Evolutionary conservation across 2,329 filamentous ascomycete genomes (phyloP), one percentile per base, ranked within the genome.

Genomic region (Lachnellula arida): DNA sequence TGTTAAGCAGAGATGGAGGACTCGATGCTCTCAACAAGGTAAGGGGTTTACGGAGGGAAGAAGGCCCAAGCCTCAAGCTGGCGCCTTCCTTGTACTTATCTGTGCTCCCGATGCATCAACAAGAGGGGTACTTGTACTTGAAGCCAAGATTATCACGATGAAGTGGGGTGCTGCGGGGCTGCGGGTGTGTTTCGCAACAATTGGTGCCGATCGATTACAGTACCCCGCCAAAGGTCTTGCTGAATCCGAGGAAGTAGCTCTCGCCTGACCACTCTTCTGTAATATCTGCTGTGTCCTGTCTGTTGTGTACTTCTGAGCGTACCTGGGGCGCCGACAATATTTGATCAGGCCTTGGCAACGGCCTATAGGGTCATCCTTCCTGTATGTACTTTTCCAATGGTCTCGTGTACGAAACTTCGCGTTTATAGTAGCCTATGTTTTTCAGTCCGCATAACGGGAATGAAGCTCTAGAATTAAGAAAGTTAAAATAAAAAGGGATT

Each of bases 151-250:
- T 17, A 3, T 35, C 34, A 19, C 7, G 19, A 42, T 28, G 42
- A 43, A 32, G 54, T 22, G 54, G 49, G 46, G 46, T 53, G 43
- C 49, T 46, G 49, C 49, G 40, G 47, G 19, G 43, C 49, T 52
- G 40, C 25, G 40, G 47, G 19, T 35, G 48, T 15, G 28, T 55
- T 55, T 48, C 53, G 53, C 49, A 5, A 40, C 34, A 53, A 37
- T 4, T 40, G 37, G 15, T n/a, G 37, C 37, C 37, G 37, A 40
- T 17, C 37, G 6, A 40, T 17, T 40, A 17, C 2, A n/a, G 28
- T 23, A 46, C 44, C 44, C 44, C 44, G 23, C 23, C 23, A n/a
- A 32, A 32, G 28, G 8, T 32, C 28, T 32, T 32, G 28, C 22
- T 23, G 22, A 23, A 23, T 23, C 22, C 22, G 4, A 2, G 22